Conservation (phyloP, 2,329 filamentous ascomycete species). For the Colletotrichum sp. region DNA sequence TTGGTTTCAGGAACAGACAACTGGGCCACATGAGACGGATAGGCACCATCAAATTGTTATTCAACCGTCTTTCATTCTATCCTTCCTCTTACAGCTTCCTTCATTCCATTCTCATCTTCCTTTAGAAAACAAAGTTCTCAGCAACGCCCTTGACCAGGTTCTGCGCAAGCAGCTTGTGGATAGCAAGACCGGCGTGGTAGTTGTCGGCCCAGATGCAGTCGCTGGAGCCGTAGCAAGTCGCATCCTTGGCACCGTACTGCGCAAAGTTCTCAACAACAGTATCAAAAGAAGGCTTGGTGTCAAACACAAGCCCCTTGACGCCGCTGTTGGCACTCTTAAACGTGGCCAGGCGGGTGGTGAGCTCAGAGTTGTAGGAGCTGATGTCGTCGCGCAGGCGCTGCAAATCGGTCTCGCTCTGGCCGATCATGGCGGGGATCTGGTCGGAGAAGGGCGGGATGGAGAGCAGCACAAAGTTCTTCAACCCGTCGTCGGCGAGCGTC, state of each 20-base stretch:
- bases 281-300: constrained; percentile 46
- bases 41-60: background rate
- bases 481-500: constrained; percentile 47
- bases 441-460: constrained; percentile 47
- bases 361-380: constrained; percentile 41
- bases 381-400: constrained; percentile 25
- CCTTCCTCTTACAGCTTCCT: background rate
- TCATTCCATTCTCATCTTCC: background rate
- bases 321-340: constrained; percentile 40
- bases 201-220: constrained; percentile 52
- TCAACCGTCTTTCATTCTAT: background rate
- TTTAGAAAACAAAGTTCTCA: constrained; percentile 7
- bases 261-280: constrained; percentile 39
- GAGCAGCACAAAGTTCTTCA: constrained; percentile 51
- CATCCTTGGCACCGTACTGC: constrained; percentile 24
- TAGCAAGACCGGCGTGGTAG: constrained; percentile 45
- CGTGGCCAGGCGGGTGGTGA: constrained; percentile 29
- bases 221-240: constrained; percentile 42
- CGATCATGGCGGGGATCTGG: constrained; percentile 38
- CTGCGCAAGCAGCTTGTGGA: constrained; percentile 43
- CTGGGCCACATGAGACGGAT: no score
- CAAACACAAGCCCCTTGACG: constrained; percentile 37
- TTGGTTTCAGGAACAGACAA: background rate
- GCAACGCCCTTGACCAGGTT: constrained; percentile 32
- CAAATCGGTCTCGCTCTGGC: constrained; percentile 15